Evolutionary conservation across 106 monocot species (phyloP).

Genomic region (Narthecium ossifragum): DNA sequence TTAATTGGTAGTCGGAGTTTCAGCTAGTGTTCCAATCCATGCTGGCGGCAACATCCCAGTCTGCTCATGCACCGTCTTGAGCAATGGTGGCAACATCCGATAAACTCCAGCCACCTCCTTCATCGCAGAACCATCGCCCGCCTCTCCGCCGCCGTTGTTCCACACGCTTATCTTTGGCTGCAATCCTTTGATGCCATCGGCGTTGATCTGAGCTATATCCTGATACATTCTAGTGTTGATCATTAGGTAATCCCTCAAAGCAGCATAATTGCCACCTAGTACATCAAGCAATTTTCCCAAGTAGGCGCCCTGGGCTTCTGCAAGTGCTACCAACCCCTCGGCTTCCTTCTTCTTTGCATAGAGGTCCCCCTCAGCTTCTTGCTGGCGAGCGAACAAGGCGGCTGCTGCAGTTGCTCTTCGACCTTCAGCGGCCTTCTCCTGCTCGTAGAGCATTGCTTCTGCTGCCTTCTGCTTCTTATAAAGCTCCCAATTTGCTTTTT

Average conservation of each 20-base stretch:
- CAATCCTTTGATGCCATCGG: constrained; percentile 38
- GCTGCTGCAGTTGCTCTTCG: constrained; percentile 42
- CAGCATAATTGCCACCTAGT: constrained; percentile 38
- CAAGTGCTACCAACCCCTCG: constrained; percentile 35
- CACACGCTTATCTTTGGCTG: constrained; percentile 70
- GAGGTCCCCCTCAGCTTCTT: constrained; percentile 59
- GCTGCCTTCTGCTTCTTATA: constrained; percentile 69
- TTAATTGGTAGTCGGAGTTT: background rate
- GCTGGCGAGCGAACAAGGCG: constrained; percentile 28
- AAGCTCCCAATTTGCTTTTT: constrained; percentile 65
- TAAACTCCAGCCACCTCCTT: constrained; percentile 79
- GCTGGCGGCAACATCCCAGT: constrained; percentile 72
- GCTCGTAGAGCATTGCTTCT: constrained; percentile 51
- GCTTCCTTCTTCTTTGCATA: constrained; percentile 57
- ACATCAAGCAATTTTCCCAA: constrained; percentile 29
- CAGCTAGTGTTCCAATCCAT: constrained; percentile 48
- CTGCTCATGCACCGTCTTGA: constrained; percentile 74
- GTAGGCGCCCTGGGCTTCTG: constrained; percentile 39
- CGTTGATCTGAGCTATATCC: constrained; percentile 47
- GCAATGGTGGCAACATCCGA: constrained; percentile 65
- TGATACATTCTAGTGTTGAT: constrained; percentile 50
- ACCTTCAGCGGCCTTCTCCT: constrained; percentile 40
- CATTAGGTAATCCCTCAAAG: constrained; percentile 61
- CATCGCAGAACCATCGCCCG: constrained; percentile 31
- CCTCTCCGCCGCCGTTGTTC: background rate